Conservation (phyloP, 2,329 filamentous ascomycete genomes). For the Aspergillus aculeatus region DNA sequence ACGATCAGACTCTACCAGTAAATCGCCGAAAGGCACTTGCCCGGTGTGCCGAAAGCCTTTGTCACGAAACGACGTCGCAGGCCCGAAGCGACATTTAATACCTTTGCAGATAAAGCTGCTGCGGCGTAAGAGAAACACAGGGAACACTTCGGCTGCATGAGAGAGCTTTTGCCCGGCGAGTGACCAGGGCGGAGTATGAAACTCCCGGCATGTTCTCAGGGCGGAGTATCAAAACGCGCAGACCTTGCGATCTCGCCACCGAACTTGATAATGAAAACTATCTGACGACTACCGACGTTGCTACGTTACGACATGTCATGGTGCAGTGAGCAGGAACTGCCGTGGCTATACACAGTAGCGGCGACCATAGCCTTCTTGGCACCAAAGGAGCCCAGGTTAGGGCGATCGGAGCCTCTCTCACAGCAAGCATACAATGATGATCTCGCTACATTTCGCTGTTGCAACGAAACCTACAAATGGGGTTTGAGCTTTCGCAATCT, state of each 20-base stretch:
- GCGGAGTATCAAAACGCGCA: neutral
- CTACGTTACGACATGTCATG: neutral
- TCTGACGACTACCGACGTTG: neutral
- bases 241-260: neutral
- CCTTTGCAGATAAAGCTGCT: constrained; percentile 40
- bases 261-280: neutral
- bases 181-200: neutral
- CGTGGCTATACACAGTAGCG: no score
- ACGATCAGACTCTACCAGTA: constrained; percentile 36
- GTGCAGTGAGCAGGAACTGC: no score
- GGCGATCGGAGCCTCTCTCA: no score
- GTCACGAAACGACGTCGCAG: constrained; percentile 35
- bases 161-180: neutral
- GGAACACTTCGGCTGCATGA: neutral
- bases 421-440: no score
- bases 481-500: no score
- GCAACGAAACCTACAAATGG: no score
- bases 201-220: neutral
- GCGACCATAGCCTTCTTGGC: no score
- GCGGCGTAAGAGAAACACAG: constrained; percentile 26
- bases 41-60: constrained; percentile 47
- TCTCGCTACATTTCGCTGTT: no score
- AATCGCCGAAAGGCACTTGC: constrained; percentile 40
- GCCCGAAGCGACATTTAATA: constrained; percentile 37
- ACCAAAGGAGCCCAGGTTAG: no score